Evolutionary conservation across 108 stramenopile species (phyloP).

Genomic region (Skeletonema tropicum): DNA sequence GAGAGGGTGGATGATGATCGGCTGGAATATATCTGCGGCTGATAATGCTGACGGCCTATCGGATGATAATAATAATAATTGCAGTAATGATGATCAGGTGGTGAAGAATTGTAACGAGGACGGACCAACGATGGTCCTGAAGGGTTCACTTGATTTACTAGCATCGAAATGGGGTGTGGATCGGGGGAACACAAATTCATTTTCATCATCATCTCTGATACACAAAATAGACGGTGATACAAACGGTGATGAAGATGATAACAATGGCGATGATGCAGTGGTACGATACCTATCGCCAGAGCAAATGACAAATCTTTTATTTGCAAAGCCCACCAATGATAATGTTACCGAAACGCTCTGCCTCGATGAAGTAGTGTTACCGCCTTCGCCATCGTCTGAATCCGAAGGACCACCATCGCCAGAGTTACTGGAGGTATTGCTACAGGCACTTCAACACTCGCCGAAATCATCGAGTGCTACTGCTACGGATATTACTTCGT

Average conservation of each 20-base stretch:
- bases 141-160: constrained; percentile 27
- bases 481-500: constrained; percentile 1
- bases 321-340: constrained; percentile 16
- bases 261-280: neutral
- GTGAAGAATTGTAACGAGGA: neutral
- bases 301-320: constrained; percentile 28
- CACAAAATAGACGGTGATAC: neutral
- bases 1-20: neutral
- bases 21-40: neutral
- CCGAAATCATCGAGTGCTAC: neutral
- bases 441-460: neutral
- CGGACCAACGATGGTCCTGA: constrained; percentile 36
- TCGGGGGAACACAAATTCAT: neutral
- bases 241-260: neutral
- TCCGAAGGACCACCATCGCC: neutral
- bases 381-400: too few relatives aligned
- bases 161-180: constrained; percentile 27
- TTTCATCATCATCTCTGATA: too few relatives aligned
- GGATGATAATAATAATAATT: neutral
- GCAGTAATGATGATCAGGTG: neutral
- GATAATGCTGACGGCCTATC: neutral
- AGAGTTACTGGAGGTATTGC: too few relatives aligned
- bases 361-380: constrained; percentile 12
- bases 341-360: constrained; percentile 4
- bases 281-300: constrained; percentile 47